Percentiles rank a stretch among this genome's conserved stretches.
These are phyloP conservation scores for Lophiotrema nucula DNA, from an alignment of 495 filamentous ascomycete genomes.

Conservation along the genomic window DNA sequence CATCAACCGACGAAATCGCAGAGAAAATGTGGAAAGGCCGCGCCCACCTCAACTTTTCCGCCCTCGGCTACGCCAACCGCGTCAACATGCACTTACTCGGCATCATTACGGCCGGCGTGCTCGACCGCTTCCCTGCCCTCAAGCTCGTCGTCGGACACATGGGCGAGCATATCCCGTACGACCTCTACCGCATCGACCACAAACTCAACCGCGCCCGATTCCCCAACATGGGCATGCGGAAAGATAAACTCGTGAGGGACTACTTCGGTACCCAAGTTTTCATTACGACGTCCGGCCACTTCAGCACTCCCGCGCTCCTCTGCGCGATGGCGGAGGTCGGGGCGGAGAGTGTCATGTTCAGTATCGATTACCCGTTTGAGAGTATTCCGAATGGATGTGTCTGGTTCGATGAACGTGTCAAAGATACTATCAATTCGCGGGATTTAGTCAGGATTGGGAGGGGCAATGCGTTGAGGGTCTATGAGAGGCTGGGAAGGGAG, in stretches of 20 bases:
- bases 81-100: conserved; percentile 53
- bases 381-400: conserved; percentile 25
- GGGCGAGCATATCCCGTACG: conserved; percentile 64
- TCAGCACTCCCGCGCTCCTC: conserved; percentile 53
- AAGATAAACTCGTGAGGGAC: conserved; percentile 36
- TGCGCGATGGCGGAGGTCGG: conserved; percentile 21
- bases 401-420: conserved; percentile 31
- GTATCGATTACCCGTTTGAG: conserved; percentile 36
- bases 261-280: conserved; percentile 63
- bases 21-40: conserved; percentile 52
- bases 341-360: conserved; percentile 24
- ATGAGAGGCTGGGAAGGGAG: conserved; percentile 2
- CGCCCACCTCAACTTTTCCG: conserved; percentile 48
- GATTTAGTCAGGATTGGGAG: conserved; percentile 22
- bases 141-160: conserved; percentile 67
- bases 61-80: conserved; percentile 50
- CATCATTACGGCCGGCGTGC: conserved; percentile 54
- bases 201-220: conserved; percentile 44
- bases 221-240: conserved; percentile 12
- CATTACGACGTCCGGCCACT: conserved; percentile 64
- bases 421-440: conserved; percentile 13
- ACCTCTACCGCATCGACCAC: conserved; percentile 61
- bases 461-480: conserved; percentile 18
- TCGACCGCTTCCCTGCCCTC: conserved; percentile 52
- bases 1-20: conserved; percentile 47